Evolutionary conservation across 1,284 basidiomycete genomes (phyloP).

Genomic region (Moesziomyces sp.): DNA sequence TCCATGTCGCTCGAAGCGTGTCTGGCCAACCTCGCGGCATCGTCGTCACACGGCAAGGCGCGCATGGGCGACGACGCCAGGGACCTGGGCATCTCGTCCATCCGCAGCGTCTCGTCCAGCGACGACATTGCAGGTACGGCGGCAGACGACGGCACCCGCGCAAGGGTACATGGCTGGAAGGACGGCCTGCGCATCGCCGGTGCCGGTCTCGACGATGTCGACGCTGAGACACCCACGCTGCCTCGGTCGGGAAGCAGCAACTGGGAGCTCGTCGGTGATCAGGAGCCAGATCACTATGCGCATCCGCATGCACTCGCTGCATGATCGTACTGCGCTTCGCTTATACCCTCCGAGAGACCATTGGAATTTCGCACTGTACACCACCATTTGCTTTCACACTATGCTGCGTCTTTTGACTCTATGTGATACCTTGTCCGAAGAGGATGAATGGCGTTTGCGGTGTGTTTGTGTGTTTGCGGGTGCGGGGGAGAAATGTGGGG

Average conservation of each 20-base stretch:
- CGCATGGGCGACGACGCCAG: constrained; percentile 28
- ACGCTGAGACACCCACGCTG: constrained; percentile 3
- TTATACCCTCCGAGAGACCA: constrained; percentile 17
- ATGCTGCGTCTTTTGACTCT: too few relatives aligned
- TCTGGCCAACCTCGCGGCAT: constrained; percentile 37
- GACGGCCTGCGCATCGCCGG: constrained; percentile 46
- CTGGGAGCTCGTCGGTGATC: constrained; percentile 43
- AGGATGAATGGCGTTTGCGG: too few relatives aligned
- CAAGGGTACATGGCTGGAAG: constrained; percentile 46
- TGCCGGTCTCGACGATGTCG: constrained; percentile 23
- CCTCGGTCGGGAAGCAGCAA: constrained; percentile 45
- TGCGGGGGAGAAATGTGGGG: neutral
- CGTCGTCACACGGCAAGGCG: constrained; percentile 29
- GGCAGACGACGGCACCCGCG: constrained; percentile 8
- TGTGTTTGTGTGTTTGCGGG: too few relatives aligned
- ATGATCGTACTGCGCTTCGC: neutral
- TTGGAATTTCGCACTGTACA: neutral
- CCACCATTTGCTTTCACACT: neutral
- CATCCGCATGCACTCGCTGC: constrained; percentile 23
- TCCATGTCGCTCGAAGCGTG: constrained; percentile 49
- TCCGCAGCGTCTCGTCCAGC: constrained; percentile 34
- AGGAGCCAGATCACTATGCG: constrained; percentile 17
- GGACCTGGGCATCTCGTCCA: constrained; percentile 44
- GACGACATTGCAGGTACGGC: constrained; percentile 28
- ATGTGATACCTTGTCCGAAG: too few relatives aligned